Evolutionary conservation across 2,329 filamentous ascomycete species (phyloP).

Genomic region (Grosmannia clavigera): DNA sequence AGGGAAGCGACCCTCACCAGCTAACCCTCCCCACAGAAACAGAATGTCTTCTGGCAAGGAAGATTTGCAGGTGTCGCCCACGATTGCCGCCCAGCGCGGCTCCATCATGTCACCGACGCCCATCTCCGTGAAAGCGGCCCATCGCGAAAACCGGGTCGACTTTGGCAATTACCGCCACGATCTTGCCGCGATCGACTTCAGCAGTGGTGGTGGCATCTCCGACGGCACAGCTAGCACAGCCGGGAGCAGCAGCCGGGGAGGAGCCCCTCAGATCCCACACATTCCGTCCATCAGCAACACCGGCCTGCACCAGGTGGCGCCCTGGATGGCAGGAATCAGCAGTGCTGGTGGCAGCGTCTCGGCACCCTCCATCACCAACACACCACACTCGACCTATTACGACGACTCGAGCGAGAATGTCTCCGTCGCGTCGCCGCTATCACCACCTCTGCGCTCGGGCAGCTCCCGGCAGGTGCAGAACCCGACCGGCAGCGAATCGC

Average conservation of each 20-base stretch:
- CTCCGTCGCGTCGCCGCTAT: conserved; percentile 50
- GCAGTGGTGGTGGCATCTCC: neutral
- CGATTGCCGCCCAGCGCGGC: conserved; percentile 24
- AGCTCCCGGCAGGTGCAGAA: conserved; percentile 29
- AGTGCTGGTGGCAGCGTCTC: conserved; percentile 14
- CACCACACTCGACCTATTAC: conserved; percentile 48
- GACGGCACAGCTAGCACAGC: conserved; percentile 30
- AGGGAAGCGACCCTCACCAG: too few species aligned
- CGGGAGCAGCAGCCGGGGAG: conserved; percentile 16
- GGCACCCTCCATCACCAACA: conserved; percentile 21
- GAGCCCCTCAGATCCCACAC: conserved; percentile 47
- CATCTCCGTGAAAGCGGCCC: conserved; percentile 31
- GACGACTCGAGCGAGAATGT: conserved; percentile 65
- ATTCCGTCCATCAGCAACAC: conserved; percentile 44
- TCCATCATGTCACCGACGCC: conserved; percentile 30
- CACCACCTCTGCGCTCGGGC: conserved; percentile 53
- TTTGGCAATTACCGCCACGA: conserved; percentile 61
- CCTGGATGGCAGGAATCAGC: conserved; percentile 38
- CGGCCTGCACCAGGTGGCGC: conserved; percentile 38
- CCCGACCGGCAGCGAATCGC: conserved; percentile 40
- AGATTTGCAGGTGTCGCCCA: conserved; percentile 36
- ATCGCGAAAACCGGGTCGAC: conserved; percentile 47
- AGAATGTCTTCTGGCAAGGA: conserved; percentile 15
- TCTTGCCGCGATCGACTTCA: conserved; percentile 48
- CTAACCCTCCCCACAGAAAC: conserved; percentile 8